Evolutionary conservation across 169 alveolate genomes (phyloP).

Genomic region (Toxoplasma gondii): DNA sequence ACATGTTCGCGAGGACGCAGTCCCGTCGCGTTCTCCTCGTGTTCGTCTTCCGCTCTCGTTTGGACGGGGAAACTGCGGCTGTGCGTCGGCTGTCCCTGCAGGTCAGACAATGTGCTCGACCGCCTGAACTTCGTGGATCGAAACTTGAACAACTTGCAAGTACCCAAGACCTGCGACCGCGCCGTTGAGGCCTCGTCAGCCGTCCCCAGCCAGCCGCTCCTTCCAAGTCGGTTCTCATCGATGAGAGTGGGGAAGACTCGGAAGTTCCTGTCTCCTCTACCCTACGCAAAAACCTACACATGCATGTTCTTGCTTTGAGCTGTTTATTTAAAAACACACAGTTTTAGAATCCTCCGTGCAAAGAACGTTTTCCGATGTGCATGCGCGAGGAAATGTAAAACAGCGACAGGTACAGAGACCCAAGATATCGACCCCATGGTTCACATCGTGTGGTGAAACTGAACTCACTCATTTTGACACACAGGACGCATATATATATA

Average conservation of each 20-base stretch:
- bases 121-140: constrained; percentile 53
- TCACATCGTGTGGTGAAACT: too few species aligned
- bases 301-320: neutral
- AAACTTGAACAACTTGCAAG: neutral
- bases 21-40: neutral
- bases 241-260: neutral
- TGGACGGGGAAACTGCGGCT: too few species aligned
- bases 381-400: too few species aligned
- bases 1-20: neutral
- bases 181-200: neutral
- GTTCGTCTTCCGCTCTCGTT: neutral
- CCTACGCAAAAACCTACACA: neutral
- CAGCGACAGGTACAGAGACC: too few species aligned
- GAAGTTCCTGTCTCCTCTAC: neutral
- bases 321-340: neutral
- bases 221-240: constrained; percentile 4
- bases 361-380: too few species aligned
- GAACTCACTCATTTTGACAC: too few species aligned
- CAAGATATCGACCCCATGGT: too few species aligned
- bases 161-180: neutral
- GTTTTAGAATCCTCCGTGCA: too few species aligned
- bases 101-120: constrained; percentile 50
- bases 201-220: neutral
- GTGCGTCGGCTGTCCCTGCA: too few species aligned
- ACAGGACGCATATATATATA: too few species aligned